Conservation (phyloP, 345 rosid genomes). For the Boechera retrofracta region DNA sequence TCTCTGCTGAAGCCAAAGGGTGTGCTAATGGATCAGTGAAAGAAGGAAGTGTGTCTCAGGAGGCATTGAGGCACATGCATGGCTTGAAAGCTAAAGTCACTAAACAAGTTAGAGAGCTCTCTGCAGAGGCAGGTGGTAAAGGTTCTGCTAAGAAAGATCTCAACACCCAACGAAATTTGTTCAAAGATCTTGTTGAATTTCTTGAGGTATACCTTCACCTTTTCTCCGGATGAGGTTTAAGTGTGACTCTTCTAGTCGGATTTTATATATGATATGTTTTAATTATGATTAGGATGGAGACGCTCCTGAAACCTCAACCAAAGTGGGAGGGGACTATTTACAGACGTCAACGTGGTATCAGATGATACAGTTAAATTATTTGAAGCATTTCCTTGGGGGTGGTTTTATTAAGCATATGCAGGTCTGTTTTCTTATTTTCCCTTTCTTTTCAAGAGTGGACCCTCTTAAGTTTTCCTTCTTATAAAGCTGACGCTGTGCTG, state of each 20-base stretch:
- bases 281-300: constrained; percentile 57
- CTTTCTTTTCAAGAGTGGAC: background rate
- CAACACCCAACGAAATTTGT: constrained; percentile 77
- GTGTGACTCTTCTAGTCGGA: background rate
- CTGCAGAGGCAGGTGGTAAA: constrained; percentile 93
- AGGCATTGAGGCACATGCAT: constrained; percentile 56
- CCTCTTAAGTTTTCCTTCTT: background rate
- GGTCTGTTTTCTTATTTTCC: constrained; percentile 53
- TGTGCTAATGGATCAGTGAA: constrained; percentile 47
- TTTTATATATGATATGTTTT: constrained; percentile 12
- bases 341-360: constrained; percentile 74
- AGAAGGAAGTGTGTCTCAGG: constrained; percentile 62
- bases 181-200: constrained; percentile 78
- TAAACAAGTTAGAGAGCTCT: constrained; percentile 73
- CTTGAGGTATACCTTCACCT: constrained; percentile 54
- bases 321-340: constrained; percentile 73
- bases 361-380: constrained; percentile 78
- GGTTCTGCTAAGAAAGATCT: constrained; percentile 95
- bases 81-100: constrained; percentile 71
- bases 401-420: constrained; percentile 96
- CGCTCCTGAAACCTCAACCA: constrained; percentile 66
- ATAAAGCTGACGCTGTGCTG: background rate
- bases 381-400: constrained; percentile 87
- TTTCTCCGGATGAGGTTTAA: constrained; percentile 23
- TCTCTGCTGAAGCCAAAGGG: constrained; percentile 53